Conservation (phyloP, 2,329 filamentous ascomycete species). For the Fusarium miscanthi region DNA sequence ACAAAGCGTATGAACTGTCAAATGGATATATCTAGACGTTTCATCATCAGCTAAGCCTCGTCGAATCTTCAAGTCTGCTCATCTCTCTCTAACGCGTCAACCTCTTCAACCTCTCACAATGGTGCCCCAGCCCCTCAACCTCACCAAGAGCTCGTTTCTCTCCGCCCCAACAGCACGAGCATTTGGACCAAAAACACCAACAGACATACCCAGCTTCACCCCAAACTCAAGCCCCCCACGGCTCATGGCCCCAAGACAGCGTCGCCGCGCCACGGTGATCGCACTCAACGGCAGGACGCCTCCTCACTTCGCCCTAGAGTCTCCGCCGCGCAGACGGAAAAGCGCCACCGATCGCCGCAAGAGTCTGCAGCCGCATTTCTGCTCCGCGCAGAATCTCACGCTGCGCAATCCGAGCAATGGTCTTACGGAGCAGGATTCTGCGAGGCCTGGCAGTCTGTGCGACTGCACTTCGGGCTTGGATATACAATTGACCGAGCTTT, state of each 20-base stretch:
- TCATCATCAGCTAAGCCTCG: accelerated
- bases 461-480: background rate
- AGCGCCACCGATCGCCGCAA: background rate
- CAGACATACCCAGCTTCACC: background rate
- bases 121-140: background rate
- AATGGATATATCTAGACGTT: background rate
- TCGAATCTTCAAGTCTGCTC: background rate
- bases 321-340: background rate
- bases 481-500: background rate
- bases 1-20: background rate
- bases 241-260: background rate
- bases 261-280: background rate
- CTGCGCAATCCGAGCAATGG: background rate
- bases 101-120: background rate
- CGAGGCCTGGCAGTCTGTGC: accelerated
- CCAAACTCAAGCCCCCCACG: background rate
- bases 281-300: background rate
- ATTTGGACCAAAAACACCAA: background rate
- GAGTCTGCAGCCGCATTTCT: background rate
- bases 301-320: background rate
- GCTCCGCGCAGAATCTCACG: accelerated
- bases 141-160: accelerated
- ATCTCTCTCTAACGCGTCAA: too few species aligned
- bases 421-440: accelerated
- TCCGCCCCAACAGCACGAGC: background rate